Evolutionary conservation across 148 eudicot species (phyloP), one percentile per base, ranked within the genome.

Genomic region (Fagopyrum tataricum): DNA sequence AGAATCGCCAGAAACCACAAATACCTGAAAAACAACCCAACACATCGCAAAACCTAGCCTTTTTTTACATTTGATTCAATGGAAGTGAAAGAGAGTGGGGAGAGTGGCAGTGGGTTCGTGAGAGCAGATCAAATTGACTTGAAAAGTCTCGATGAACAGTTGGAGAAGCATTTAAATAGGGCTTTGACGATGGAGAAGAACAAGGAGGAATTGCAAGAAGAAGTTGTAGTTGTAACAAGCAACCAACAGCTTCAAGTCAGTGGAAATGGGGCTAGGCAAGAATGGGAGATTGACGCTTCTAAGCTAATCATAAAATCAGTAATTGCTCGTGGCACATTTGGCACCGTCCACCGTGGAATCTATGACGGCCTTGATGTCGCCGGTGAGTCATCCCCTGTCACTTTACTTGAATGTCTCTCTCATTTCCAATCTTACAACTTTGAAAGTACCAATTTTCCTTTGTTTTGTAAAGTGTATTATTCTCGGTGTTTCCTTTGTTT

Each of bases 281-380:
- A 90, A 6, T 92, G 97, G 97, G 96, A 92, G 82, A 92, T 92
- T 46, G 97, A 92, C 42, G 82, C 96, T 4, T 82, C 96, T 10
- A 92, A 92, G 81, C 88, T 92, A 46, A 74, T 87, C n/a, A 88
- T 92, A 69, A 90, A 90, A 70, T 49, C 86, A 61, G 88, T 90
- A 52, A 86, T 92, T 78, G 97, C 97, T 7, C 92, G 96, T 78
- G 97, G 97, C 79, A 90, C 96, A 70, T 92, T 90, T 79, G 97
- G 97, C 20, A 92, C 97, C 72, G 96, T 92, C 13, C 96, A 92
- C 82, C 96, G 96, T 76, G 97, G 97, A 53, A 40, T 90, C 73
- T 92, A 92, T 56, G 96, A 92, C 55, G 87, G 91, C 58, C 84
- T 71, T 5, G 96, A 92, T 75, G 97, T 92, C 42, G 97, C 97